Percentiles rank a stretch among this genome's conserved stretches.
Evolutionary conservation across 225 moss, liverwort and hornwort species (phyloP).

Genomic region (Takakia lepidozioides): DNA sequence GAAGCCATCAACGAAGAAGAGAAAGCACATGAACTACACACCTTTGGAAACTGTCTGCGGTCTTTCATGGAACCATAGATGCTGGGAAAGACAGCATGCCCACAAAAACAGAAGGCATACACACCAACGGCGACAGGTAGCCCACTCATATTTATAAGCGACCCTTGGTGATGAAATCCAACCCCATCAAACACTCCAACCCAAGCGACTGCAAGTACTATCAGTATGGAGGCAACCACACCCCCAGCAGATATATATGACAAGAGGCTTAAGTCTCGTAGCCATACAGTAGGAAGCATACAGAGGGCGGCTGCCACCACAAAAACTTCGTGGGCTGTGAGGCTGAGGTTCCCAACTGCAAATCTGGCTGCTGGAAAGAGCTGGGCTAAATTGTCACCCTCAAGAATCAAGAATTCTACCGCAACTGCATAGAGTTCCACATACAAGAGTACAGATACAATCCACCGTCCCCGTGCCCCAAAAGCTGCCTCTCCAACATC

Average conservation of each 20-base stretch:
- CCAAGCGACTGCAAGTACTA: conserved; percentile 73
- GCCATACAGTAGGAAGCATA: conserved; percentile 81
- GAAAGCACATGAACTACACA: conserved; percentile 12
- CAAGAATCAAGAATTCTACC: conserved; percentile 83
- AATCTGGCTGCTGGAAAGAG: conserved; percentile 52
- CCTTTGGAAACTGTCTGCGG: conserved; percentile 60
- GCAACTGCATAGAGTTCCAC: conserved; percentile 79
- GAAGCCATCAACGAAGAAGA: neutral
- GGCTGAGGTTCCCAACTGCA: conserved; percentile 16
- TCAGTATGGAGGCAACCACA: conserved; percentile 54
- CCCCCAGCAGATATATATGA: conserved; percentile 83
- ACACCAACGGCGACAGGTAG: conserved; percentile 76
- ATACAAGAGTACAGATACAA: conserved; percentile 49
- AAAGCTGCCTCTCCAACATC: conserved; percentile 84
- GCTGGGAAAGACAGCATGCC: conserved; percentile 90
- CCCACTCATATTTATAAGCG: conserved; percentile 48
- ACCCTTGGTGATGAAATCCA: conserved; percentile 66
- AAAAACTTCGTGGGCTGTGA: conserved; percentile 45
- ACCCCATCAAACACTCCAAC: conserved; percentile 76
- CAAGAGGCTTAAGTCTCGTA: conserved; percentile 66
- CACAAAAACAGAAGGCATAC: conserved; percentile 90
- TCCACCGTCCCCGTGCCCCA: conserved; percentile 61
- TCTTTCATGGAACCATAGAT: conserved; percentile 78
- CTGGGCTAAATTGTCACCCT: conserved; percentile 82
- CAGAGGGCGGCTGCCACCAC: conserved; percentile 50